phyloP scores from a whole-genome alignment of 225 moss, liverwort and hornwort genomes.

The Thuidium tamariscinum region DNA sequence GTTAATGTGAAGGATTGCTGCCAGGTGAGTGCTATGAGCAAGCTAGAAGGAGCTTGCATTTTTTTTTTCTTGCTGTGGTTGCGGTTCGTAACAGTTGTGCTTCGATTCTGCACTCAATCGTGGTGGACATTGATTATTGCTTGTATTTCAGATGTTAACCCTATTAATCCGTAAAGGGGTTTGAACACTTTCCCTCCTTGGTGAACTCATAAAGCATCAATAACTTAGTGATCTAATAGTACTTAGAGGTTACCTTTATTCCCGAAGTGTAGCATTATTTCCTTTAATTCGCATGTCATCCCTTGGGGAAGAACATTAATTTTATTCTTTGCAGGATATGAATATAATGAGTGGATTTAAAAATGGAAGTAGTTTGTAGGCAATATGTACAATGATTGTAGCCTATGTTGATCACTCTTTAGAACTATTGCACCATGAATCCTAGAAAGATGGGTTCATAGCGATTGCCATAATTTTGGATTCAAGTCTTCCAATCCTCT shows the following conservation, averaged over 20 bases:
- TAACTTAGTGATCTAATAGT: not conserved
- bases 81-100: not conserved
- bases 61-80: not conserved
- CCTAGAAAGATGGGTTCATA: fast-evolving
- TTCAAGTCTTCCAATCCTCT: not conserved
- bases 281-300: no score
- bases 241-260: fast-evolving
- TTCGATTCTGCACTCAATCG: not conserved
- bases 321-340: fast-evolving
- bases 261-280: not conserved
- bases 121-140: not conserved
- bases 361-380: not conserved
- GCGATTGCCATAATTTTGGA: not conserved
- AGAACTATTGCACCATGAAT: fast-evolving
- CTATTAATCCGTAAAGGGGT: no score
- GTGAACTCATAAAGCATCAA: not conserved
- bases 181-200: not conserved
- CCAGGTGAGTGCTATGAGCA: not conserved
- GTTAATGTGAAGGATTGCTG: not conserved
- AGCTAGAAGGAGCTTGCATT: not conserved
- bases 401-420: not conserved
- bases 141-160: not conserved
- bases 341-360: not conserved
- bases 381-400: not conserved
- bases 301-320: fast-evolving